A percentile compares a stretch with the other conserved stretches of the same genome.
phyloP scores from a whole-genome alignment of 164 flowering plant genomes.

The Vitis amurensis region DNA sequence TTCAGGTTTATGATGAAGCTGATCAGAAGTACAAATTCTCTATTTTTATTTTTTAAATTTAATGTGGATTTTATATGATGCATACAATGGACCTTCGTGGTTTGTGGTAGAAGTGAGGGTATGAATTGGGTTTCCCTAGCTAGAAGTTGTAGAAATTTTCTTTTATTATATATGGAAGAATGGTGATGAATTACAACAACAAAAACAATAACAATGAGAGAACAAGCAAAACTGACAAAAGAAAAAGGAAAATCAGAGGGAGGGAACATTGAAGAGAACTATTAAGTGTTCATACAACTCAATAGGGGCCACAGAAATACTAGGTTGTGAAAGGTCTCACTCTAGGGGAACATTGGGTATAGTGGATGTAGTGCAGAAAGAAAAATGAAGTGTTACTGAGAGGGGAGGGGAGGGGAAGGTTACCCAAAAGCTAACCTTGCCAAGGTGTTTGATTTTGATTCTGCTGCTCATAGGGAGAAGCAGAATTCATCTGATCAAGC shows the following conservation, averaged over 20 bases:
- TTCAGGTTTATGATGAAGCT: too few species aligned
- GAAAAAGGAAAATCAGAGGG: background rate
- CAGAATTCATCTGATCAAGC: conserved; percentile 26
- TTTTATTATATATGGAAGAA: conserved; percentile 4
- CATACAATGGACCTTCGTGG: too few species aligned
- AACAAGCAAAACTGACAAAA: conserved; percentile 3
- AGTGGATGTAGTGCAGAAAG: too few species aligned
- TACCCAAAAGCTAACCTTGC: conserved; percentile 46
- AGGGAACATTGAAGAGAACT: background rate
- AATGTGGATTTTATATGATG: too few species aligned
- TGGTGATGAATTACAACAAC: background rate
- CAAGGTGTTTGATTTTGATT: conserved; percentile 43
- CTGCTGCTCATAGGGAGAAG: conserved; percentile 35
- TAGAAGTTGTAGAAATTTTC: background rate
- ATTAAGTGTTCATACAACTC: background rate
- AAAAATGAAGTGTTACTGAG: too few species aligned
- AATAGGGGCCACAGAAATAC: too few species aligned
- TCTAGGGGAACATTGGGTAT: background rate
- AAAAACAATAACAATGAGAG: background rate
- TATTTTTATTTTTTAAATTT: too few species aligned
- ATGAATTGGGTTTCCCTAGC: too few species aligned
- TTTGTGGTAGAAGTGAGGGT: too few species aligned
- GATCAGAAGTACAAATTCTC: too few species aligned
- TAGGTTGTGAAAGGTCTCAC: background rate
- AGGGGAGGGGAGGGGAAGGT: background rate